phyloP scores from a whole-genome alignment of 306 rosid species.

The Quercus dentata region DNA sequence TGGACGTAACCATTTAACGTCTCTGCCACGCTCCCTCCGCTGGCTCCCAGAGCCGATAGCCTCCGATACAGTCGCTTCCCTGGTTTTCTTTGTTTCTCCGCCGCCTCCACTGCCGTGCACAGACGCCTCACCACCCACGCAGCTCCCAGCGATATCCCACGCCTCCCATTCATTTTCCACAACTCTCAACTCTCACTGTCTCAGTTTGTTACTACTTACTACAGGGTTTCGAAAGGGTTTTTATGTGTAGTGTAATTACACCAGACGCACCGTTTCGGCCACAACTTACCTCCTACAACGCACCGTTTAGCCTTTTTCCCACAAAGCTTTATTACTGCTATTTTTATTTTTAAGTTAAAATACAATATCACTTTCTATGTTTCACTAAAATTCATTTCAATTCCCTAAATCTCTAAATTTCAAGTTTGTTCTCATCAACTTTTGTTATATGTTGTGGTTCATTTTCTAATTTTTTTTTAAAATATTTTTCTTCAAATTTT shows the following conservation, averaged over 20 bases:
- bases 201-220: background rate
- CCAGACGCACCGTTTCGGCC: too few relatives aligned
- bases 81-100: background rate
- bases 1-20: constrained; percentile 53
- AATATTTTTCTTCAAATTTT: too few relatives aligned
- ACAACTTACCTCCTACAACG: too few relatives aligned
- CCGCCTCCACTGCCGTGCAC: constrained; percentile 17
- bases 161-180: constrained; percentile 39
- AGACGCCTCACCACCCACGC: constrained; percentile 36
- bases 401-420: too few relatives aligned
- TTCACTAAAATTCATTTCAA: too few relatives aligned
- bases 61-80: constrained; percentile 41
- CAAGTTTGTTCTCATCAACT: too few relatives aligned
- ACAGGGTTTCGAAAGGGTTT: constrained; percentile 29
- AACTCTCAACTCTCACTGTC: background rate
- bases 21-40: constrained; percentile 52
- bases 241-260: background rate
- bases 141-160: constrained; percentile 28
- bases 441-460: too few relatives aligned
- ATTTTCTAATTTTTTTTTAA: too few relatives aligned
- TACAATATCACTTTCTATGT: too few relatives aligned
- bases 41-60: constrained; percentile 52
- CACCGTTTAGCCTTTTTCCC: too few relatives aligned
- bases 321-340: too few relatives aligned
- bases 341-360: too few relatives aligned